Base-by-base conservation (phyloP, 2,329 filamentous ascomycete species). In the Venturia carpophila region DNA sequence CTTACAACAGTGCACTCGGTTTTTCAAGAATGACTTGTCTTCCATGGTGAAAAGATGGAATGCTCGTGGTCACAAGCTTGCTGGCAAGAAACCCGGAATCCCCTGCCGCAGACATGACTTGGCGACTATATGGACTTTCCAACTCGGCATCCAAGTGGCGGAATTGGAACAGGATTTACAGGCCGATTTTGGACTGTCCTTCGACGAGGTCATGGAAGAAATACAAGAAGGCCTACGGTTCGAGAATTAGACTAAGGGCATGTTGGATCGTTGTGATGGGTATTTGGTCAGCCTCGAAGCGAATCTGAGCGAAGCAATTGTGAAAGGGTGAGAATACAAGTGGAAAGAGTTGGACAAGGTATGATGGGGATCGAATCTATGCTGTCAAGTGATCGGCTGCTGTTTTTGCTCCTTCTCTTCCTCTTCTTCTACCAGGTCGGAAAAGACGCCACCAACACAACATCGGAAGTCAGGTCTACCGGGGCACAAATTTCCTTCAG, bases 391-490 rank as follows among this genome's bases (percentile, higher is more conserved):
- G 11, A 2, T 21, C 27, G 47, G 47, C 24, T 52, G 13, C 47
- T 52, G 27, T 6, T 17, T 3, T 52, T 27, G 47, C 47, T 24
- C 47, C 21, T 27, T 21, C 5, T 52, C 24, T 24, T 52, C 21
- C n/a, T 21, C 45, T 37, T 37, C 52, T 19, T 58, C 52, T 34
- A 19, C 30, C 24, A 58, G 15, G n/a, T 34, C 52, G 17, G 52
- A 19, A 58, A 58, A 58, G 30, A 21, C 52, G n/a, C 30, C 52
- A 37, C 52, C 52, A 37, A 58, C 52, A 37, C 52, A 58, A 11
- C 52, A 58, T 34, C 30, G 52, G 30, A 58, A 58, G 15, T 58
- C 52, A 34, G 52, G 19, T 21, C 52, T 58, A 34, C 52, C 52
- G n/a, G 52, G 27, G 30, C 52, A 56, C 10, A 56, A 37, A 37